Conservation (phyloP, 176 grass and related monocot species). For the Chloris gayana region DNA sequence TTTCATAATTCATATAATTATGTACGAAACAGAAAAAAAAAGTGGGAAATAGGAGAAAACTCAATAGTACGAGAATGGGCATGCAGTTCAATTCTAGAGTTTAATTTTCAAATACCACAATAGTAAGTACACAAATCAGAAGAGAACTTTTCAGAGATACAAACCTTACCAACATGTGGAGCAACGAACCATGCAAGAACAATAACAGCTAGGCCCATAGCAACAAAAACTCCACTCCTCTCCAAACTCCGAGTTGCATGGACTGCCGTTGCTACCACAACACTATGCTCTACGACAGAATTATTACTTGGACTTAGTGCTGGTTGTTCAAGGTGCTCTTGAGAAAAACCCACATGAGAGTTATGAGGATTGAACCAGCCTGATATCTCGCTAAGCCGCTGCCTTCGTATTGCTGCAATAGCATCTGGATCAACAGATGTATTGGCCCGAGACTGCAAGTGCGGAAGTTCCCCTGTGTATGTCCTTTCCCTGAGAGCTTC, state of each 20-base stretch:
- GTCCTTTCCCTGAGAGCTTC: conserved; percentile 76
- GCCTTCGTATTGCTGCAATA: conserved; percentile 77
- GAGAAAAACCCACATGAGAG: conserved; percentile 48
- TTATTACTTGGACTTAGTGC: conserved; percentile 51
- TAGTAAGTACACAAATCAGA: conserved; percentile 9
- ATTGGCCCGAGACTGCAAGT: conserved; percentile 39
- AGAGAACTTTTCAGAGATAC: not conserved
- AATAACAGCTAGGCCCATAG: conserved; percentile 54
- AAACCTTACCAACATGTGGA: conserved; percentile 88
- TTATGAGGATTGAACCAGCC: conserved; percentile 87
- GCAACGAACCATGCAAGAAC: conserved; percentile 80
- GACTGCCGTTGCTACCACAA: conserved; percentile 27
- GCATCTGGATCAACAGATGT: conserved; percentile 71
- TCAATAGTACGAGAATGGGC: not conserved
- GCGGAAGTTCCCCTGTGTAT: conserved; percentile 61
- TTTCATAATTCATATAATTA: not conserved
- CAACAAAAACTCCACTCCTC: conserved; percentile 72
- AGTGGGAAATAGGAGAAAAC: not conserved
- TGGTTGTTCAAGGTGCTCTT: conserved; percentile 48
- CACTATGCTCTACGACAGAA: conserved; percentile 45
- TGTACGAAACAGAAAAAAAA: not conserved
- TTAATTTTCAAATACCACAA: conserved; percentile 19
- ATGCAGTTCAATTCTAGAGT: not conserved
- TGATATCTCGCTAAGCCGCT: conserved; percentile 79
- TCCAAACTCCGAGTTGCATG: conserved; percentile 59